Percentiles rank a stretch among this genome's conserved stretches.
Conservation (phyloP, 495 filamentous ascomycete species). For the Trichoderma virens region DNA sequence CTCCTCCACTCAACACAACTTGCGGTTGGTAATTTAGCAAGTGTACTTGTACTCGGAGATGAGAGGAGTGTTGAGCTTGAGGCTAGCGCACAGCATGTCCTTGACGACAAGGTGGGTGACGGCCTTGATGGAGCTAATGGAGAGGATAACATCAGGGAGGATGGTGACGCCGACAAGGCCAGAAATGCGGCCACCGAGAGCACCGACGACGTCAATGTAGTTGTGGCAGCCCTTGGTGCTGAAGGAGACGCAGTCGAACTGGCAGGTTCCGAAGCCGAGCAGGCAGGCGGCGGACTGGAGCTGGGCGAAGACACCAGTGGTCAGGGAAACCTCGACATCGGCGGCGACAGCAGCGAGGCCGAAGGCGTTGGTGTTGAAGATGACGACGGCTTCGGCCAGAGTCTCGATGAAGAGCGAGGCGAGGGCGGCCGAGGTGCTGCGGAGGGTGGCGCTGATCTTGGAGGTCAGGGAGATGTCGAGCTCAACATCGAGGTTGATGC, state of each 20-base stretch:
- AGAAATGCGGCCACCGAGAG: not conserved
- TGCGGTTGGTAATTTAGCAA: not conserved
- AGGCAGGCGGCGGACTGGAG: not conserved
- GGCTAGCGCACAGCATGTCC: not conserved
- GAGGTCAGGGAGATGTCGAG: not conserved
- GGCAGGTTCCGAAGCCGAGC: constrained; percentile 1
- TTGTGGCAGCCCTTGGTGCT: constrained; percentile 8
- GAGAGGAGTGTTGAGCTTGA: not conserved
- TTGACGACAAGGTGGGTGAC: not conserved
- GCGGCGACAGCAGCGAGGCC: not conserved
- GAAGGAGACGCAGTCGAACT: constrained; percentile 5
- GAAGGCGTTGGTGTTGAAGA: constrained; percentile 4
- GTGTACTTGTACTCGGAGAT: not conserved
- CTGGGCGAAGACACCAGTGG: not conserved
- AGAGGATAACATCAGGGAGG: not conserved
- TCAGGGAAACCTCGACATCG: not conserved
- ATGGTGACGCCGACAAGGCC: constrained; percentile 5
- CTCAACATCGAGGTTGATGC: not conserved
- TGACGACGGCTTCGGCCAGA: not conserved
- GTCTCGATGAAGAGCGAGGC: not conserved
- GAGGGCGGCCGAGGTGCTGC: not conserved
- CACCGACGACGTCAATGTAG: constrained; percentile 3
- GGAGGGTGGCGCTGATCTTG: not conserved
- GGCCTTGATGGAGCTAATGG: not conserved
- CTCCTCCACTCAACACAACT: not conserved